Evolutionary conservation across 345 rosid species (phyloP).

Genomic region (Brassica carinata): DNA sequence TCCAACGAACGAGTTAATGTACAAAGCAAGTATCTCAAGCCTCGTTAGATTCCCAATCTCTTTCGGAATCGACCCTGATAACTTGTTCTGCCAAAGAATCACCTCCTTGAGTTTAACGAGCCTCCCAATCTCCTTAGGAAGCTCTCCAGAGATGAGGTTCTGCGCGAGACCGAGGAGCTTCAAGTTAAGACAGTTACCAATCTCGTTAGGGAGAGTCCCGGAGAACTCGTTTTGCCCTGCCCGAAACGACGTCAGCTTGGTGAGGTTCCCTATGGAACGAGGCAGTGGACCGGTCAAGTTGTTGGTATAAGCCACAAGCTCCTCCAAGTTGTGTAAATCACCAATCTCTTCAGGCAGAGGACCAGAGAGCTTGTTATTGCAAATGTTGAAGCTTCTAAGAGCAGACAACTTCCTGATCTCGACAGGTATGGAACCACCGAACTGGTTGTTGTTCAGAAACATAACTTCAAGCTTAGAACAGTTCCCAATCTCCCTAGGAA

Average conservation of each 20-base stretch:
- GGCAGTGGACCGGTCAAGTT: constrained; percentile 84
- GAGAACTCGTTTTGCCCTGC: constrained; percentile 83
- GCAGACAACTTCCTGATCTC: constrained; percentile 52
- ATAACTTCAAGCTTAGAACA: constrained; percentile 56
- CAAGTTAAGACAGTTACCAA: constrained; percentile 68
- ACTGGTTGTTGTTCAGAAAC: constrained; percentile 66
- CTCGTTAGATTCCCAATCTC: constrained; percentile 73
- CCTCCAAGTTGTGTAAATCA: constrained; percentile 56
- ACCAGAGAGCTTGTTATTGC: constrained; percentile 82
- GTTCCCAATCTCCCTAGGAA: constrained; percentile 77
- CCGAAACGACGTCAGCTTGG: constrained; percentile 55
- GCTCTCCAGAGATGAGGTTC: constrained; percentile 62
- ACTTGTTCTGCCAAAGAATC: constrained; percentile 72
- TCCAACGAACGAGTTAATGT: constrained; percentile 71
- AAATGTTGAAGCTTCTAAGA: constrained; percentile 57
- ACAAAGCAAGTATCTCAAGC: constrained; percentile 68
- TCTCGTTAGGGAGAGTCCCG: constrained; percentile 73
- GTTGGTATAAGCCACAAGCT: constrained; percentile 77
- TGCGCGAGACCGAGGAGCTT: constrained; percentile 84
- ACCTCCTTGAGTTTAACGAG: constrained; percentile 61
- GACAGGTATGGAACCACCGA: constrained; percentile 62
- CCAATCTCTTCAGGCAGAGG: constrained; percentile 74
- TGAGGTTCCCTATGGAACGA: constrained; percentile 72
- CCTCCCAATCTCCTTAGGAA: constrained; percentile 83
- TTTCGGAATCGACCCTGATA: constrained; percentile 64